Base-by-base conservation (phyloP, 495 filamentous ascomycete genomes). In the Trichoderma asperelloides region DNA sequence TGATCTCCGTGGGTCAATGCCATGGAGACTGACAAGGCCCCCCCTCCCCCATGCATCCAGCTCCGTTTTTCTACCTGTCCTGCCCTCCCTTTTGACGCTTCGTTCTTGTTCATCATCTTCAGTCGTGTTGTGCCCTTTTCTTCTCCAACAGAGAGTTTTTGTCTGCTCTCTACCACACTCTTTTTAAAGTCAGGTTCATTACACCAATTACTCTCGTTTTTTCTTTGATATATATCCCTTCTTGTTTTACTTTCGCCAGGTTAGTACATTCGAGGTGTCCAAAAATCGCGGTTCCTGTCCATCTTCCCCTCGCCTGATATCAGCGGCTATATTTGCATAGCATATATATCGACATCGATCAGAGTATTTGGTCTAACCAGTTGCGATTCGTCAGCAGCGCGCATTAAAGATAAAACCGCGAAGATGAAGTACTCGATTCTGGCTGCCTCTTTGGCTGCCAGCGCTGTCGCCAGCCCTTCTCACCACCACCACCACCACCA, bases 81-180 rank as follows among this genome's bases (percentile, higher is more conserved):
- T 75, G 73, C 37, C 67, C 65, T 57, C 67, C 71, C 21, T 70
- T 71, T n/a, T 64, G 62, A 21, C 68, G 62, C 41, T 60, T 47
- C 69, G 57, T 68, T 66, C 72, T 71, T 68, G 21, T 72, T 65
- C 37, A 66, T 30, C 39, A 37, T 11, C 63, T n/a, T 45, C 62
- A 64, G 2, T 39, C 16, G 39, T 21, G 39, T 41, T 27, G 49
- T 41, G 25, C n/a, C 30, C 62, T 23, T 62, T 62, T 74, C 23
- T 71, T 74, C 75, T 74, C 79, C 81, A 83, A 82, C 77, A 80
- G 81, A 84, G 81, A 80, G 79, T 77, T 70, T 40, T 67, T 41
- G 27, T 43, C 71, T 65, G 65, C 80, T 83, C 82, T 85, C 83
- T 81, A 80, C 75, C 79, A 86, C 83, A 82, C 81, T 86, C 83